These are phyloP conservation scores for Pythium plurisporium DNA, from an alignment of 352 stramenopile genomes.

Conservation along the genomic window DNA sequence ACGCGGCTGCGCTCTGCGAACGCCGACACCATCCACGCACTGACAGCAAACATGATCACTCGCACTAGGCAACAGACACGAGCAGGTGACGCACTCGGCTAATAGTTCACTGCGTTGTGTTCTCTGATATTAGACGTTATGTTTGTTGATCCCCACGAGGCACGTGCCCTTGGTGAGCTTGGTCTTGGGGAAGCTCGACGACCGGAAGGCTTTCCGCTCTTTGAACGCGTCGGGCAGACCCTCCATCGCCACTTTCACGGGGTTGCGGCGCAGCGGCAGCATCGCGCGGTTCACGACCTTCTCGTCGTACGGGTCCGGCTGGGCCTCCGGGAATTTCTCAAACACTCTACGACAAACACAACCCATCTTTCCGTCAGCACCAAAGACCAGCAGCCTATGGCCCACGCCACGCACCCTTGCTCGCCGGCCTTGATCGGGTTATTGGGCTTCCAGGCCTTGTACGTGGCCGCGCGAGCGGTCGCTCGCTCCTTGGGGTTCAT, in stretches of 20 bases:
- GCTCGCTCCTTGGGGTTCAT: conserved; percentile 77
- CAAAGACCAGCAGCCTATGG: too few species aligned
- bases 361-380: too few species aligned
- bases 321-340: conserved; percentile 61
- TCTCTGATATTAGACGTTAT: conserved; percentile 65
- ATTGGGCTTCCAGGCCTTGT: conserved; percentile 66
- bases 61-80: too few species aligned
- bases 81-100: too few species aligned
- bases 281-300: conserved; percentile 69
- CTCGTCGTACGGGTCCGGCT: conserved; percentile 70
- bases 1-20: too few species aligned
- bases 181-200: conserved; percentile 54
- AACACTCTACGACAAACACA: conserved; percentile 32
- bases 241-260: conserved; percentile 60
- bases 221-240: conserved; percentile 51
- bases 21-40: too few species aligned
- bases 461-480: conserved; percentile 39
- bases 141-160: conserved; percentile 72
- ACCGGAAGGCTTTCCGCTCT: conserved; percentile 69
- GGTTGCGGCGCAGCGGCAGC: conserved; percentile 61
- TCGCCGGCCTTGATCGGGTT: conserved; percentile 61
- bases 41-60: too few species aligned
- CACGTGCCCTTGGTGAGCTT: conserved; percentile 74
- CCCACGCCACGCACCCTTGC: conserved; percentile 30
- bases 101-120: too few species aligned